These are phyloP conservation scores for Coemansia sp. DNA, from an alignment of 192 early-diverging fungal genomes.

Conservation along the genomic window DNA sequence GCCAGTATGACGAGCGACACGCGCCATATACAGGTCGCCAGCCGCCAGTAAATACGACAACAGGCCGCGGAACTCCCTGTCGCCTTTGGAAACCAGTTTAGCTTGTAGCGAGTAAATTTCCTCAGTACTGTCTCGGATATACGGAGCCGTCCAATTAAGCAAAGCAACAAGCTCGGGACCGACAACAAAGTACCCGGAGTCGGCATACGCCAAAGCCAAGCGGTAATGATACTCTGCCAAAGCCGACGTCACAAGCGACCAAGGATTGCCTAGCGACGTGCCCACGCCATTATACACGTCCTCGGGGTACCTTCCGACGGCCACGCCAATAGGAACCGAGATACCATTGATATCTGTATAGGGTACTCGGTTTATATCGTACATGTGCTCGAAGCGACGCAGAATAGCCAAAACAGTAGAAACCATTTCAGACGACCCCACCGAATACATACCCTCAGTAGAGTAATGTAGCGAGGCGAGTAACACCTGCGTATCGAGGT, in stretches of 20 bases:
- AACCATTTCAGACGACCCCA: constrained; percentile 20
- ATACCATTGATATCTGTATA: constrained; percentile 19
- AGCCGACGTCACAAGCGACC: constrained; percentile 68
- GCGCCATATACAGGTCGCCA: constrained; percentile 65
- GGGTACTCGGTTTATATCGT: constrained; percentile 29
- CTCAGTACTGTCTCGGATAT: background rate
- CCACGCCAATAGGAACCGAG: constrained; percentile 50
- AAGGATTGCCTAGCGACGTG: constrained; percentile 72
- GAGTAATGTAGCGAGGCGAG: constrained; percentile 61
- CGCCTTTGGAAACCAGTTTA: background rate
- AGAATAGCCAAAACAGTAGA: constrained; percentile 28
- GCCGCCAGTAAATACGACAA: constrained; percentile 43
- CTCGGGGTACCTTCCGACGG: constrained; percentile 76
- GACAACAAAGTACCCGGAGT: constrained; percentile 30
- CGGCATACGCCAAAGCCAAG: constrained; percentile 38
- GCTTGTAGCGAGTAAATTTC: background rate
- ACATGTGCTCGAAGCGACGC: constrained; percentile 25
- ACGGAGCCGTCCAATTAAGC: constrained; percentile 30
- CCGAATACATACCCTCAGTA: constrained; percentile 28
- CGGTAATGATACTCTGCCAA: constrained; percentile 70
- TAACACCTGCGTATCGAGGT: constrained; percentile 65
- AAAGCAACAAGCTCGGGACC: constrained; percentile 43
- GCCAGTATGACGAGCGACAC: constrained; percentile 60
- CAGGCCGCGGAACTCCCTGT: constrained; percentile 25
- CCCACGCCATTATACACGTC: constrained; percentile 71